phyloP scores from a whole-genome alignment of 495 filamentous ascomycete species.

The Aspergillus avenaceus region DNA sequence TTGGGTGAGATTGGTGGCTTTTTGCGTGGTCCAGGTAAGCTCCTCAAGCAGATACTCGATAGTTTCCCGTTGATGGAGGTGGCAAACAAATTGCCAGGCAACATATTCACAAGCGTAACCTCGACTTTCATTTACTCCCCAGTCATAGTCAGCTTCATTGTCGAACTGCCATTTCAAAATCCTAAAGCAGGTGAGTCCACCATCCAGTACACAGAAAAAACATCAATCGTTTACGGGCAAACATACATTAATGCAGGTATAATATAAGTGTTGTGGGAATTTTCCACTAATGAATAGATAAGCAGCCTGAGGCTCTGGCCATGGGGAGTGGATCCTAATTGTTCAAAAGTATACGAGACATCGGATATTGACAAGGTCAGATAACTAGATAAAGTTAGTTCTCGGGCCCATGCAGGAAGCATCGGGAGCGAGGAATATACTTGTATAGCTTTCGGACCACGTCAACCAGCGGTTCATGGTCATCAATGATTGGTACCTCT shows the following conservation, averaged over 20 bases:
- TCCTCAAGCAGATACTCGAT: slow-evolving; percentile 84
- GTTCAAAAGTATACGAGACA: slow-evolving; percentile 71
- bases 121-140: slow-evolving; percentile 68
- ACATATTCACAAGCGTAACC: slow-evolving; percentile 87
- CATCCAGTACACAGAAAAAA: not conserved
- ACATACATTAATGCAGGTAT: slow-evolving; percentile 76
- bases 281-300: slow-evolving; percentile 59
- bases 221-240: not conserved
- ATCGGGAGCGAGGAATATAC: slow-evolving; percentile 32
- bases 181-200: slow-evolving; percentile 32
- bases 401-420: not conserved
- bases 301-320: slow-evolving; percentile 62
- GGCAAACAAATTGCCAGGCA: slow-evolving; percentile 82
- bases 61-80: slow-evolving; percentile 72
- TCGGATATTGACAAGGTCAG: slow-evolving; percentile 59
- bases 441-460: slow-evolving; percentile 66
- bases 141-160: slow-evolving; percentile 57
- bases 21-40: slow-evolving; percentile 38
- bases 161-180: slow-evolving; percentile 77
- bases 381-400: slow-evolving; percentile 44
- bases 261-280: slow-evolving; percentile 67
- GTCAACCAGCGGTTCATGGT: slow-evolving; percentile 59
- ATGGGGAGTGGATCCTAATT: slow-evolving; percentile 63
- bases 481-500: slow-evolving; percentile 58
- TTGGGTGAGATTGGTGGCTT: slow-evolving; percentile 16